These are phyloP conservation scores for Moesziomyces sp. DNA, from an alignment of 1,284 basidiomycete species.

Conservation along the genomic window DNA sequence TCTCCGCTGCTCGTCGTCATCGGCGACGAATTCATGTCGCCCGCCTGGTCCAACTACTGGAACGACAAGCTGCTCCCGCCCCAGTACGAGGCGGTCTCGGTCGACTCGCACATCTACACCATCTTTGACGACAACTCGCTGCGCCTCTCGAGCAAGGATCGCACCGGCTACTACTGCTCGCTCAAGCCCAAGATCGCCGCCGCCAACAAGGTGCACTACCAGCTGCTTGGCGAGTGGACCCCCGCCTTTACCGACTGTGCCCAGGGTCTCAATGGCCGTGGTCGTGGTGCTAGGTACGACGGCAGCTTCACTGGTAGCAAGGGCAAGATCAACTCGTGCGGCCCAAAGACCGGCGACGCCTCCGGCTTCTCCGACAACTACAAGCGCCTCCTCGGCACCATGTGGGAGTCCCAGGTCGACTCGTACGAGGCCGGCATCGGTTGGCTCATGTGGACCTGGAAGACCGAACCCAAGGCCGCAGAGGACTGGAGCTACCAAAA, in stretches of 20 bases:
- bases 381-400: constrained; percentile 83
- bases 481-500: constrained; percentile 67
- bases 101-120: constrained; percentile 73
- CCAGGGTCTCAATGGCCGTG: constrained; percentile 75
- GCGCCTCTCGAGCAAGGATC: constrained; percentile 38
- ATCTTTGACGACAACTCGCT: constrained; percentile 54
- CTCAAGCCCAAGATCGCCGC: constrained; percentile 49
- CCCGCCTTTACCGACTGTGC: constrained; percentile 84
- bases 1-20: constrained; percentile 71
- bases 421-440: constrained; percentile 71
- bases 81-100: constrained; percentile 75
- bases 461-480: constrained; percentile 70
- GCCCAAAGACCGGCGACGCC: constrained; percentile 77
- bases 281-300: constrained; percentile 81
- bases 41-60: constrained; percentile 75
- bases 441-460: constrained; percentile 89
- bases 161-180: constrained; percentile 57
- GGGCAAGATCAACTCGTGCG: constrained; percentile 76
- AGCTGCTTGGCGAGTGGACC: constrained; percentile 67
- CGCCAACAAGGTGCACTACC: constrained; percentile 54
- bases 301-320: constrained; percentile 72
- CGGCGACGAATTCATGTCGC: constrained; percentile 85
- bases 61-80: constrained; percentile 75
- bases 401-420: constrained; percentile 81
- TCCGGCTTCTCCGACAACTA: constrained; percentile 79